A percentile compares a stretch with the other conserved stretches of the same genome.
These are phyloP conservation scores for Sarcodon aspratus DNA, from an alignment of 768 basidiomycete species.

Conservation along the genomic window DNA sequence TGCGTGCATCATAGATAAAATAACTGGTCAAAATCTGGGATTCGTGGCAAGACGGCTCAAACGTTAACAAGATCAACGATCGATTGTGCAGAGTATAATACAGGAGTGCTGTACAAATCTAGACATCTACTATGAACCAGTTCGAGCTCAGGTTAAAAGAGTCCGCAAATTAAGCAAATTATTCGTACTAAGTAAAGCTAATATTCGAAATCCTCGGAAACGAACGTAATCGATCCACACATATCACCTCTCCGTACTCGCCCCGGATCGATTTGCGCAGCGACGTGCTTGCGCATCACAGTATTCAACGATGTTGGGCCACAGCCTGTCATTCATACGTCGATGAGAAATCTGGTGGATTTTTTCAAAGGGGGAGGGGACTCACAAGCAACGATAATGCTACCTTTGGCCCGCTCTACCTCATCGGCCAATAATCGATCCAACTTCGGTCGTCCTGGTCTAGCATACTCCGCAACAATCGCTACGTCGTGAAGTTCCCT, in stretches of 20 bases:
- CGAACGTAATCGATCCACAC: conserved; percentile 45
- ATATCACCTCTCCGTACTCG: conserved; percentile 43
- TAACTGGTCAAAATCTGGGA: too few species aligned
- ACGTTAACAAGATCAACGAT: too few species aligned
- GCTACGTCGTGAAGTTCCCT: conserved; percentile 49
- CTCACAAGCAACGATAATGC: conserved; percentile 62
- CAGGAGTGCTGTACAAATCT: too few species aligned
- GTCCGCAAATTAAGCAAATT: too few species aligned
- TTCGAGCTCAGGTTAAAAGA: too few species aligned
- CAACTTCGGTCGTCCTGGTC: conserved; percentile 57
- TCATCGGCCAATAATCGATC: conserved; percentile 55
- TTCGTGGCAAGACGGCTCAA: too few species aligned
- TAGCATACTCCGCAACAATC: conserved; percentile 47
- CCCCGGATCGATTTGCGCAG: conserved; percentile 44
- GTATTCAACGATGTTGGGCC: conserved; percentile 63
- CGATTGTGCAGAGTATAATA: too few species aligned
- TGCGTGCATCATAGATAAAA: too few species aligned
- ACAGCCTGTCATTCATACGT: conserved; percentile 36
- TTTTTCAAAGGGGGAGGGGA: conserved; percentile 6
- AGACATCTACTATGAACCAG: too few species aligned
- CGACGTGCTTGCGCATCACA: conserved; percentile 53
- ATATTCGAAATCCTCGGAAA: conserved; percentile 60
- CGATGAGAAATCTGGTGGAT: neutral
- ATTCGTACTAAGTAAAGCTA: too few species aligned
- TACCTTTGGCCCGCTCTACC: conserved; percentile 39